These are phyloP conservation scores for Hypoxylon rickii DNA, from an alignment of 495 filamentous ascomycete genomes.

Conservation along the genomic window DNA sequence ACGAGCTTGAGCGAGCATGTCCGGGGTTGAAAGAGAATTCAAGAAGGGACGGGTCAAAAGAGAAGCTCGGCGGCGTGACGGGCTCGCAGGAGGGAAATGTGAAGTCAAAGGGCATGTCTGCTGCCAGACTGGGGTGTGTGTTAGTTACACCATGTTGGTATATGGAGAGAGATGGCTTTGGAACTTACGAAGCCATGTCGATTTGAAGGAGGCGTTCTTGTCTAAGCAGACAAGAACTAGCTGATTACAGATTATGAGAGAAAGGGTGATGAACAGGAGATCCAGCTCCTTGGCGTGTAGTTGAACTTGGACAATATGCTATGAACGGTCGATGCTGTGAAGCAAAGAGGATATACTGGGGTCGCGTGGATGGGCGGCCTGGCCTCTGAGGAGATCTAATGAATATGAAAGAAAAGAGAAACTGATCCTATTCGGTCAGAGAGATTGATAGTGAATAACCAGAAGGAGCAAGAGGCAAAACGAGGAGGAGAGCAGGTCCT, in stretches of 20 bases:
- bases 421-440: conserved; percentile 38
- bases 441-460: conserved; percentile 40
- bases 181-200: conserved; percentile 59
- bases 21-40: conserved; percentile 52
- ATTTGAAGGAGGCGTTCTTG: conserved; percentile 37
- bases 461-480: conserved; percentile 24
- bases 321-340: conserved; percentile 27
- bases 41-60: conserved; percentile 58
- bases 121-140: conserved; percentile 49
- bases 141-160: conserved; percentile 28
- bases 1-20: conserved; percentile 57
- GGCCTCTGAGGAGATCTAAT: conserved; percentile 36
- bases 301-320: conserved; percentile 14
- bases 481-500: conserved; percentile 36
- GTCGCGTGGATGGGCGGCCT: conserved; percentile 21
- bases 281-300: conserved; percentile 29
- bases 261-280: conserved; percentile 26
- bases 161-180: background rate
- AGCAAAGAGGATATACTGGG: conserved; percentile 29
- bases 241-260: conserved; percentile 46
- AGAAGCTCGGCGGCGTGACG: conserved; percentile 54
- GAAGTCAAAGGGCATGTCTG: conserved; percentile 59
- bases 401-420: conserved; percentile 32
- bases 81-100: conserved; percentile 53
- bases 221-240: conserved; percentile 41